Evolutionary conservation across 2,329 filamentous ascomycete genomes (phyloP).

Genomic region (Penicillium sp.): DNA sequence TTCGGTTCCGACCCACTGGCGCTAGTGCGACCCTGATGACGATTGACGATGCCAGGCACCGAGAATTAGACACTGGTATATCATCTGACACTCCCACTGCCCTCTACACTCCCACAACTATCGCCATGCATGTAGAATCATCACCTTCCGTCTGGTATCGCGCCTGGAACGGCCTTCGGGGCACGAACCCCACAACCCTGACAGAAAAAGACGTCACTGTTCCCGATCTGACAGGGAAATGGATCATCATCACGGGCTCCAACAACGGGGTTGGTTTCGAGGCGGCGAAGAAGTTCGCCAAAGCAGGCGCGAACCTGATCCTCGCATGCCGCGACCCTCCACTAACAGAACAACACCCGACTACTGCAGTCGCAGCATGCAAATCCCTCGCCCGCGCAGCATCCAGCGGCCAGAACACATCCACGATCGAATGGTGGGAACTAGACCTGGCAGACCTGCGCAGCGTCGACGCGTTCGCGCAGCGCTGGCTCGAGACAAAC

Average conservation of each 20-base stretch:
- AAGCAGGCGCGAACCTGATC: conserved; percentile 10
- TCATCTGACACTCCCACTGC: too few relatives aligned
- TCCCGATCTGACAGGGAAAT: conserved; percentile 3
- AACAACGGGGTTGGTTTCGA: conserved; percentile 16
- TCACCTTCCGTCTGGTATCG: background rate
- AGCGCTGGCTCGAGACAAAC: background rate
- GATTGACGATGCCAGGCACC: too few relatives aligned
- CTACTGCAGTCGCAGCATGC: conserved; percentile 4
- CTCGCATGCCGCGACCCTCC: conserved; percentile 10
- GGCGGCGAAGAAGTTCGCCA: conserved; percentile 9
- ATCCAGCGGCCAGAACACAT: background rate
- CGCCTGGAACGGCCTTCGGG: background rate
- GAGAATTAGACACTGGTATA: too few relatives aligned
- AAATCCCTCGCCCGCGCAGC: background rate
- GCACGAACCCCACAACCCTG: background rate
- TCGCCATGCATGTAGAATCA: background rate
- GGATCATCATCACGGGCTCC: conserved; percentile 16
- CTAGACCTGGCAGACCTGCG: conserved; percentile 7
- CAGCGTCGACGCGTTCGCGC: conserved; percentile 5
- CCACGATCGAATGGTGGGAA: conserved; percentile 13
- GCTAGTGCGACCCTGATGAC: background rate
- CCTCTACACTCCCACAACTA: too few relatives aligned
- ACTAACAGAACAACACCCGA: conserved; percentile 5
- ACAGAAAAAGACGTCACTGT: background rate
- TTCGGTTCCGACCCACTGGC: background rate